Evolutionary conservation across 2,329 filamentous ascomycete species (phyloP), one percentile per base, ranked within the genome.

Genomic region (Monilinia fructigena): DNA sequence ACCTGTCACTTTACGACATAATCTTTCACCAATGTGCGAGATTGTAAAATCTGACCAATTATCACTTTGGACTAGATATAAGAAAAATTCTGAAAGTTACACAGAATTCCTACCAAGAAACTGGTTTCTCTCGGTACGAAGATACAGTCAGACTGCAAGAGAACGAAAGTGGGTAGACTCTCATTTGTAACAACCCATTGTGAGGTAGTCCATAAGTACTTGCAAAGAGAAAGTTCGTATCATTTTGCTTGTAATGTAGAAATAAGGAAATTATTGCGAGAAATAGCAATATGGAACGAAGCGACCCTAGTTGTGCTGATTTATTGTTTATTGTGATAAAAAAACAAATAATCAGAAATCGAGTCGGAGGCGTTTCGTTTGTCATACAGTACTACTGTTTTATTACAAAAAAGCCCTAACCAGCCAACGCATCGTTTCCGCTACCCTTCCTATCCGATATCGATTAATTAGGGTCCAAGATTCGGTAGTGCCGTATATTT

Each of bases 131-230:
- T 59, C n/a, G 31, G 42, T 38, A 20, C 4, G 8, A 7, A 60
- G 28, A 48, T 38, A 60, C n/a, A 26, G 56, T 38, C 42, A 60
- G 31, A 50, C n/a, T 23, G 31, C n/a, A 48, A 61, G 45, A 26
- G 45, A 61, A 20, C 18, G 8, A 35, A 38, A 23, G 35, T 35
- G 26, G 20, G 26, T 14, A 60, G 47, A 47, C 28, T 48, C 45
- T 60, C n/a, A 52, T 50, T 40, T n/a, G 58, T n/a, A 20, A 4
- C 35, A 55, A 23, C n/a, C 11, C n/a, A 38, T 47, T 12, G 12
- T 26, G 10, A 23, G 0, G 8, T 50, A 28, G 58, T 31, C 31
- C 53, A 50, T 10, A n/a, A 23, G n/a, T 16, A 12, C 23, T 60
- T 4, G 8, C 8, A 35, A 38, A 50, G 16, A 31, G 18, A 26